These are phyloP conservation scores for Cenchrus americanus DNA, from an alignment of 176 grass and related monocot genomes.

Conservation along the genomic window DNA sequence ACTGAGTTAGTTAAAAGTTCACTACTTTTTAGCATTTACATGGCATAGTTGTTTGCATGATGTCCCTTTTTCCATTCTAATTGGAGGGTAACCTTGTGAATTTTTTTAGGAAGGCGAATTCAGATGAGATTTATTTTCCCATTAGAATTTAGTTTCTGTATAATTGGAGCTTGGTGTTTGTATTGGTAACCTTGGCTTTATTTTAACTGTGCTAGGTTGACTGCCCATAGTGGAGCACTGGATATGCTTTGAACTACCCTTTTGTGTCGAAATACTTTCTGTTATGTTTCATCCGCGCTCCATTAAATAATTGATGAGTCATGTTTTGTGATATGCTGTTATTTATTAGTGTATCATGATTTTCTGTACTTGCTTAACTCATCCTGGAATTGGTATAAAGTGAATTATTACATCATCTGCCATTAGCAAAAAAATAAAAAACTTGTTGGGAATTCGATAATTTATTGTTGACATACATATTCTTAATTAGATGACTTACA, in stretches of 20 bases:
- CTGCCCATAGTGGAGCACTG: slow-evolving; percentile 4
- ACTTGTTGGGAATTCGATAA: background rate
- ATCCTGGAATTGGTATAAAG: slow-evolving; percentile 21
- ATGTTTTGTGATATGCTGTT: background rate
- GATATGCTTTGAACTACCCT: slow-evolving; percentile 2
- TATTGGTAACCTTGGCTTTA: slow-evolving; percentile 18
- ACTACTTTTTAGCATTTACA: background rate
- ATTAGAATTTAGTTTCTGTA: background rate
- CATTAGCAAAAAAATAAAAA: background rate
- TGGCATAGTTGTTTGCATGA: background rate
- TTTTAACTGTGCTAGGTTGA: slow-evolving; percentile 9
- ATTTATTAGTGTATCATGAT: background rate
- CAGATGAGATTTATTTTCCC: background rate
- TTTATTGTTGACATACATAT: background rate
- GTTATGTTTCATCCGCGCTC: slow-evolving; percentile 5
- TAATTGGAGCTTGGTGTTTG: slow-evolving; percentile 1
- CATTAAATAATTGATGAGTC: slow-evolving; percentile 37
- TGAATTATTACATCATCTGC: slow-evolving; percentile 8
- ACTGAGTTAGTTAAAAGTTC: background rate
- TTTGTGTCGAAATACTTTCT: slow-evolving; percentile 25
- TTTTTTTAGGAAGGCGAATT: background rate
- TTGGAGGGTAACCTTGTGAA: background rate
- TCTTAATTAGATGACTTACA: slow-evolving; percentile 19
- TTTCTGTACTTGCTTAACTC: slow-evolving; percentile 36
- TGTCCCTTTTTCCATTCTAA: background rate